Evolutionary conservation across 2,329 filamentous ascomycete genomes (phyloP).

Genomic region (Penicillium olsonii): DNA sequence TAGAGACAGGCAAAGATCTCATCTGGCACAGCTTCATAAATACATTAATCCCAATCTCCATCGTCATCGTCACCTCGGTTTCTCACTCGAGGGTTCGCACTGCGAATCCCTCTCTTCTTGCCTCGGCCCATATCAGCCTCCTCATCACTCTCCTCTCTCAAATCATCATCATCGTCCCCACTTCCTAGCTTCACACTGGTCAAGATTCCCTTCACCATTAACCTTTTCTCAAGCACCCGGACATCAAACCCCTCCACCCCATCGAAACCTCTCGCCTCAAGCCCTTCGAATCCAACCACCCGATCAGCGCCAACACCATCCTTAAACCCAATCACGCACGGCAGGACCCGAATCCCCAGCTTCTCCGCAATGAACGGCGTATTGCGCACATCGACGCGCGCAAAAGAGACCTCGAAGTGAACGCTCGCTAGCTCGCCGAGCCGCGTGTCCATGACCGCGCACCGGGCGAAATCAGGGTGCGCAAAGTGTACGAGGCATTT

Average conservation of each 20-base stretch:
- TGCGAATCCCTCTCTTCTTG: conserved; percentile 27
- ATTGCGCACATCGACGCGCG: conserved; percentile 47
- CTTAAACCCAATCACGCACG: conserved; percentile 52
- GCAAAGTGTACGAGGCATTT: conserved; percentile 64
- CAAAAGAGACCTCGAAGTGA: conserved; percentile 48
- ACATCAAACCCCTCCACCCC: conserved; percentile 43
- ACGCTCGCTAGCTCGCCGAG: conserved; percentile 48
- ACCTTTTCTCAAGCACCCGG: conserved; percentile 43
- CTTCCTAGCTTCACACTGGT: conserved; percentile 34
- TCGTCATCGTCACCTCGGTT: conserved; percentile 37
- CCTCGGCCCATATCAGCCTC: conserved; percentile 14
- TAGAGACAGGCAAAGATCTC: background rate
- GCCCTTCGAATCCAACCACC: conserved; percentile 51
- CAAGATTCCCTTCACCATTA: conserved; percentile 43
- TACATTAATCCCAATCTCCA: conserved; percentile 49
- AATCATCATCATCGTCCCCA: conserved; percentile 22
- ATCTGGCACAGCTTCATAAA: background rate
- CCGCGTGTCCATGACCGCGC: conserved; percentile 62
- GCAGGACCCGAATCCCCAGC: conserved; percentile 47
- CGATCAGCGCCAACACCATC: conserved; percentile 48
- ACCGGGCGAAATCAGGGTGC: conserved; percentile 64
- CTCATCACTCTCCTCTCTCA: conserved; percentile 29
- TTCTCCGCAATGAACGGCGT: conserved; percentile 52
- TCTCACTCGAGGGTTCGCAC: conserved; percentile 29
- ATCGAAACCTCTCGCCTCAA: conserved; percentile 41